Percentiles rank a stretch among this genome's conserved stretches.
These are phyloP conservation scores for Candida rishiriensis DNA, from an alignment of 805 yeast genomes.

Conservation along the genomic window DNA sequence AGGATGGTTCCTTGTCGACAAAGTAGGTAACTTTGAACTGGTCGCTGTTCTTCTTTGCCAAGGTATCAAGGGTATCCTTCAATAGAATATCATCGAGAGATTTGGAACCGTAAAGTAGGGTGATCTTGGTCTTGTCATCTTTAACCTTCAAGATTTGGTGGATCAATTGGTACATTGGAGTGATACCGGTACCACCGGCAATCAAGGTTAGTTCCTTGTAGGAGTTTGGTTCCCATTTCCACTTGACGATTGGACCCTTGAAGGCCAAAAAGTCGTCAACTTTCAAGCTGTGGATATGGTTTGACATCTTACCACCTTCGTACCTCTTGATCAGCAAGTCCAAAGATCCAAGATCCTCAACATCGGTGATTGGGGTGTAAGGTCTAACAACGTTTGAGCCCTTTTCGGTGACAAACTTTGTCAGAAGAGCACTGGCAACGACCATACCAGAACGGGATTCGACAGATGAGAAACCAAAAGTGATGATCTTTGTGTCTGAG, in stretches of 20 bases:
- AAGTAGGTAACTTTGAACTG: constrained; percentile 77
- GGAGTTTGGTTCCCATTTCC: constrained; percentile 85
- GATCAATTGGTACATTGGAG: constrained; percentile 88
- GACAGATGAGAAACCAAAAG: constrained; percentile 61
- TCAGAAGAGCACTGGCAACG: constrained; percentile 73
- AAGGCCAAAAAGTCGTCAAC: constrained; percentile 78
- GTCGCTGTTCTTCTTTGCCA: constrained; percentile 65
- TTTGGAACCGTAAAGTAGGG: constrained; percentile 75
- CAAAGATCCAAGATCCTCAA: constrained; percentile 64
- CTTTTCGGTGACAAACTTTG: constrained; percentile 78
- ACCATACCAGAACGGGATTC: constrained; percentile 73
- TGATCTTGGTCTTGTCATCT: constrained; percentile 82
- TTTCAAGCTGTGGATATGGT: constrained; percentile 65
- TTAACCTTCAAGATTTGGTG: constrained; percentile 76
- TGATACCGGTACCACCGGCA: constrained; percentile 89
- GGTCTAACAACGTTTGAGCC: constrained; percentile 87
- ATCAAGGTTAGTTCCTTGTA: constrained; percentile 74
- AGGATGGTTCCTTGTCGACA: constrained; percentile 52
- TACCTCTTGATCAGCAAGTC: constrained; percentile 82
- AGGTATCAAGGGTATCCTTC: constrained; percentile 67
- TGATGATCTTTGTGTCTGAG: constrained; percentile 60
- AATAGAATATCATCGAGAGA: constrained; percentile 77
- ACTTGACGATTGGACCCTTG: constrained; percentile 92
- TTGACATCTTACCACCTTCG: constrained; percentile 85
- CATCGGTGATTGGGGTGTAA: constrained; percentile 80